These are phyloP conservation scores for Hylodesmum podocarpum DNA, from an alignment of 306 rosid genomes.

Conservation along the genomic window DNA sequence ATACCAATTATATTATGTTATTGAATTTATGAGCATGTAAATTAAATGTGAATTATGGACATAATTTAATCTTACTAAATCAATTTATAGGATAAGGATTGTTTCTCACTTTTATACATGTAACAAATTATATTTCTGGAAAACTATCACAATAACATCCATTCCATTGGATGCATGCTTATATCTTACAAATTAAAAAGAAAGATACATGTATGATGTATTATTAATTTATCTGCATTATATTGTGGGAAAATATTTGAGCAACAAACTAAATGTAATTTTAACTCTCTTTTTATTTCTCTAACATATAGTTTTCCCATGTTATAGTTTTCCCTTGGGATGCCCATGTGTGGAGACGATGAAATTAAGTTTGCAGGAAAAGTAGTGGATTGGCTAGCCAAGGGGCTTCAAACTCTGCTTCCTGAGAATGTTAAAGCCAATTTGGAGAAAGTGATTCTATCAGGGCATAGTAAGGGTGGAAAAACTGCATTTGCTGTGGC, in stretches of 20 bases:
- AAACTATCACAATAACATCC: too few species aligned
- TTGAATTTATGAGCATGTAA: too few species aligned
- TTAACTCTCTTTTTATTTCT: background rate
- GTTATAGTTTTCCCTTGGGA: conserved; percentile 31
- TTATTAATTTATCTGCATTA: background rate
- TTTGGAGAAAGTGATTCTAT: conserved; percentile 28
- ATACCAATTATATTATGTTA: too few species aligned
- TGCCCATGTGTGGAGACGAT: conserved; percentile 12
- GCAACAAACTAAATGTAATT: background rate
- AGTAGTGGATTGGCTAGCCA: conserved; percentile 49
- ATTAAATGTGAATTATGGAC: too few species aligned
- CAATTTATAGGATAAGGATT: too few species aligned
- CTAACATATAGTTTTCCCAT: background rate
- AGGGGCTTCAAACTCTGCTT: conserved; percentile 38
- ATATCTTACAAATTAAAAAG: too few species aligned
- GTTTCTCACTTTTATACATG: too few species aligned
- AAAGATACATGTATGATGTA: too few species aligned
- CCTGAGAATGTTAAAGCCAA: conserved; percentile 36
- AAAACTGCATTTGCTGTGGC: conserved; percentile 55
- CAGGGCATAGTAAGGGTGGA: conserved; percentile 64
- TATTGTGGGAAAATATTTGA: background rate
- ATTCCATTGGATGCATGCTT: too few species aligned
- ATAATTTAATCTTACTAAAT: too few species aligned
- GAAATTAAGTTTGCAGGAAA: conserved; percentile 44
- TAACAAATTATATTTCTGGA: background rate